Evolutionary conservation across 2,329 filamentous ascomycete genomes (phyloP).

Genomic region (Dryadomyces quercivorus): DNA sequence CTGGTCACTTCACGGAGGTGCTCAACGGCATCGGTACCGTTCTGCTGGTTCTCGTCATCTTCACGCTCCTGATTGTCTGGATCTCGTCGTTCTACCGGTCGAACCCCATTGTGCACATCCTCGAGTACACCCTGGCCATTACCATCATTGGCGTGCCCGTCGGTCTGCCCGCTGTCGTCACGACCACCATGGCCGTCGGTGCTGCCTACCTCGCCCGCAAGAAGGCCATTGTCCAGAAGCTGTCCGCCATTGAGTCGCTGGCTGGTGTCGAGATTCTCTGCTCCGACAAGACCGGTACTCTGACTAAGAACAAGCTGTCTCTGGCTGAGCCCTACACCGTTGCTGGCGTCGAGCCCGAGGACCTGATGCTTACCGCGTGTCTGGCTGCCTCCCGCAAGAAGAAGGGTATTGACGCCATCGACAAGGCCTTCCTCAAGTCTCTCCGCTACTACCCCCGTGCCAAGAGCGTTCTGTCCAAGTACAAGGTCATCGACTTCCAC

Average conservation of each 20-base stretch:
- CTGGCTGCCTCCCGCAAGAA: conserved; percentile 85
- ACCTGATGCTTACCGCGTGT: conserved; percentile 86
- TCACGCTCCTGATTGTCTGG: conserved; percentile 76
- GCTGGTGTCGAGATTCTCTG: conserved; percentile 89
- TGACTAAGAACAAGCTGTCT: conserved; percentile 91
- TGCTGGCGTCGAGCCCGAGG: conserved; percentile 68
- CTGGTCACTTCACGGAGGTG: conserved; percentile 84
- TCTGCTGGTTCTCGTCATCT: conserved; percentile 66
- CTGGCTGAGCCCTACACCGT: conserved; percentile 77
- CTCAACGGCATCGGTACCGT: conserved; percentile 77
- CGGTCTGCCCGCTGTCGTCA: conserved; percentile 85
- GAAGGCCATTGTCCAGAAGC: conserved; percentile 86
- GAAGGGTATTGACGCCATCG: conserved; percentile 90
- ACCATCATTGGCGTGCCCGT: conserved; percentile 88
- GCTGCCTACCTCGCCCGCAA: conserved; percentile 85
- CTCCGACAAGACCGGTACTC: conserved; percentile 86
- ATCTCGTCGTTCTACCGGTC: conserved; percentile 79
- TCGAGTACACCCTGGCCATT: conserved; percentile 77
- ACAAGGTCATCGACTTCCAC: conserved; percentile 73
- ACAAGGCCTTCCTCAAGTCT: conserved; percentile 87
- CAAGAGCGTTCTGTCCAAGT: conserved; percentile 69
- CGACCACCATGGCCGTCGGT: conserved; percentile 90
- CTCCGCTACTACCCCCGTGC: conserved; percentile 72
- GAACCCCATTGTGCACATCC: conserved; percentile 65
- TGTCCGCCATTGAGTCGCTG: conserved; percentile 82